Conservation (phyloP, 441 rosid species). For the Erodium moschatum region DNA sequence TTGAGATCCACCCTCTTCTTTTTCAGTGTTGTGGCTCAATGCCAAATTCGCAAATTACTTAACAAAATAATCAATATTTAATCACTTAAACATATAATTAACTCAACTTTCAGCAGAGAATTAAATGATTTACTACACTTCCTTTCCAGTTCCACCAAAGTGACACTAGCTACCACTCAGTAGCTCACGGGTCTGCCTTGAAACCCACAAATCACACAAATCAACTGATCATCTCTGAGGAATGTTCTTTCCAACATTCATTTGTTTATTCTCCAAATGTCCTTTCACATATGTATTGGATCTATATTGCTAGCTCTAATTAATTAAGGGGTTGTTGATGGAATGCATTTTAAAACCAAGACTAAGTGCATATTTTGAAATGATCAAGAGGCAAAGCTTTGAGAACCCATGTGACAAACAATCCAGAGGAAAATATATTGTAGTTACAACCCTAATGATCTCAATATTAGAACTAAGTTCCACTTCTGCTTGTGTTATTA, state of each 20-base stretch:
- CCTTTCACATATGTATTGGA: too few relatives aligned
- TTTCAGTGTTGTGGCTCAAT: not conserved
- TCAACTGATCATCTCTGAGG: not conserved
- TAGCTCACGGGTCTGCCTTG: not conserved
- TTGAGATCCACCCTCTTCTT: not conserved
- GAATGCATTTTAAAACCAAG: not conserved
- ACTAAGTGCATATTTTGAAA: not conserved
- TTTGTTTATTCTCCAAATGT: too few relatives aligned
- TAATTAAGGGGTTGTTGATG: not conserved
- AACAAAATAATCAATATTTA: not conserved
- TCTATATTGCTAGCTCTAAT: too few relatives aligned
- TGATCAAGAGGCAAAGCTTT: not conserved
- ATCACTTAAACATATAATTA: not conserved
- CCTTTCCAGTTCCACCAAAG: too few relatives aligned
- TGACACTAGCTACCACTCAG: not conserved
- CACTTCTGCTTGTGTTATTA: too few relatives aligned
- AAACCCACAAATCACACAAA: not conserved
- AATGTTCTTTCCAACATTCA: not conserved
- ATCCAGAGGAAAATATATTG: not conserved
- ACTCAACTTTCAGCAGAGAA: not conserved
- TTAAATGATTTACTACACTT: not conserved
- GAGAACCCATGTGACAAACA: not conserved
- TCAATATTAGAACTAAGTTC: too few relatives aligned
- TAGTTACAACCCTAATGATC: not conserved
- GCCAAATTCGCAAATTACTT: not conserved